These are phyloP conservation scores for Aspergillus eucalypticola DNA, from an alignment of 2,329 filamentous ascomycete genomes.

Conservation along the genomic window DNA sequence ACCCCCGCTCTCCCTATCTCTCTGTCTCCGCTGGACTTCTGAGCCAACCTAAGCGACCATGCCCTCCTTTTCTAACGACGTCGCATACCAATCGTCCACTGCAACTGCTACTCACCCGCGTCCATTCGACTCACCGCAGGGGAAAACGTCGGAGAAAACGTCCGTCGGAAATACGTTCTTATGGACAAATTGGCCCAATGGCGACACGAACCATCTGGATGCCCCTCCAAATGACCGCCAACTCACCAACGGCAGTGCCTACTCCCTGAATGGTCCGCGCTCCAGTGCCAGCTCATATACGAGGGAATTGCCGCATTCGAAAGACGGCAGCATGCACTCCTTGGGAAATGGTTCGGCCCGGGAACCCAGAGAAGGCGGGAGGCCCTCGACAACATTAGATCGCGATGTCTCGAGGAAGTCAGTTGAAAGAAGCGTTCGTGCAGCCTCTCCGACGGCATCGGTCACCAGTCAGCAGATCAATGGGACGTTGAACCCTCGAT, in stretches of 20 bases:
- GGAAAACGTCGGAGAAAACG: slow-evolving; percentile 47
- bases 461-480: slow-evolving; percentile 30
- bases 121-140: slow-evolving; percentile 43
- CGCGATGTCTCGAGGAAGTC: slow-evolving; percentile 27
- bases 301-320: slow-evolving; percentile 42
- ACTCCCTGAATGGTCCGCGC: slow-evolving; percentile 60
- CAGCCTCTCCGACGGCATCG: slow-evolving; percentile 28
- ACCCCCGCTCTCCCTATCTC: not conserved
- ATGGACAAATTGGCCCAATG: slow-evolving; percentile 49
- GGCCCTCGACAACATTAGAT: slow-evolving; percentile 32
- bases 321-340: slow-evolving; percentile 54
- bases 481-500: slow-evolving; percentile 26
- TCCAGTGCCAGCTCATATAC: slow-evolving; percentile 47
- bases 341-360: slow-evolving; percentile 36
- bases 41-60: slow-evolving; percentile 28
- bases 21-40: not conserved
- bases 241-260: slow-evolving; percentile 57
- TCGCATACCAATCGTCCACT: slow-evolving; percentile 35
- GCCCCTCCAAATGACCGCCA: slow-evolving; percentile 41
- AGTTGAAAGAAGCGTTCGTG: slow-evolving; percentile 30
- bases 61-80: slow-evolving; percentile 43
- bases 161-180: slow-evolving; percentile 49
- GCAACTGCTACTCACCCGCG: slow-evolving; percentile 37
- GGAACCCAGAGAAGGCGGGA: slow-evolving; percentile 34
- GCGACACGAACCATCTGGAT: slow-evolving; percentile 44